These are phyloP conservation scores for Cucurbita argyrosperma DNA, from an alignment of 306 rosid species.

Conservation along the genomic window DNA sequence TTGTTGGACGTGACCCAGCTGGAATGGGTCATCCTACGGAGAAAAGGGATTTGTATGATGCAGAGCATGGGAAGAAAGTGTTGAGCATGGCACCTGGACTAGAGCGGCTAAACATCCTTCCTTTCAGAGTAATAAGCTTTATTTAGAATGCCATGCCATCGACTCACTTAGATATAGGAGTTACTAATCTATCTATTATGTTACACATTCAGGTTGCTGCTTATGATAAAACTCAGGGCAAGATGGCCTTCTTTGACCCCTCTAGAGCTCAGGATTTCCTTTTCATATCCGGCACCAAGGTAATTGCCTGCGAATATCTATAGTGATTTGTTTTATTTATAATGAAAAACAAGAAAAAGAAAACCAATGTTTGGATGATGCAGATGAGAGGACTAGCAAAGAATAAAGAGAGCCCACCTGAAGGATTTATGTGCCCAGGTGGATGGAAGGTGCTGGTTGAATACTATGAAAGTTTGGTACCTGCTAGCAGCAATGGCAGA, in stretches of 20 bases:
- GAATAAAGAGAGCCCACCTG: constrained; percentile 91
- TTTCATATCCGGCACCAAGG: constrained; percentile 99
- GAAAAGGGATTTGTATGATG: constrained; percentile 85
- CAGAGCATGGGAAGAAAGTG: constrained; percentile 95
- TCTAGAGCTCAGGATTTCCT: constrained; percentile 82
- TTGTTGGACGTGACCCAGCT: constrained; percentile 98
- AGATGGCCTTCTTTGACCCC: constrained; percentile 96
- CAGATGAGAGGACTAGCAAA: constrained; percentile 92
- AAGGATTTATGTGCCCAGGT: constrained; percentile 96
- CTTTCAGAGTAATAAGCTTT: constrained; percentile 69
- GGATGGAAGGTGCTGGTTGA: constrained; percentile 95
- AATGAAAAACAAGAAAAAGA: no score
- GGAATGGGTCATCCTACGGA: constrained; percentile 95
- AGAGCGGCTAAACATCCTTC: constrained; percentile 91
- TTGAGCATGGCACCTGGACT: constrained; percentile 98
- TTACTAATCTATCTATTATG: neutral
- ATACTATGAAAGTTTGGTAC: constrained; percentile 70
- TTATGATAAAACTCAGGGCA: constrained; percentile 83
- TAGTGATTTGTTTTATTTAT: neutral
- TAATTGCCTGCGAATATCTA: constrained; percentile 5
- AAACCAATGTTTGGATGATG: neutral
- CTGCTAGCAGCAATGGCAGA: constrained; percentile 30
- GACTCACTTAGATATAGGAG: neutral
- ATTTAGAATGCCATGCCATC: neutral
- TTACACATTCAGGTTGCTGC: constrained; percentile 76